Conservation (phyloP, 495 filamentous ascomycete genomes). For the Penicillium tannophilum region DNA sequence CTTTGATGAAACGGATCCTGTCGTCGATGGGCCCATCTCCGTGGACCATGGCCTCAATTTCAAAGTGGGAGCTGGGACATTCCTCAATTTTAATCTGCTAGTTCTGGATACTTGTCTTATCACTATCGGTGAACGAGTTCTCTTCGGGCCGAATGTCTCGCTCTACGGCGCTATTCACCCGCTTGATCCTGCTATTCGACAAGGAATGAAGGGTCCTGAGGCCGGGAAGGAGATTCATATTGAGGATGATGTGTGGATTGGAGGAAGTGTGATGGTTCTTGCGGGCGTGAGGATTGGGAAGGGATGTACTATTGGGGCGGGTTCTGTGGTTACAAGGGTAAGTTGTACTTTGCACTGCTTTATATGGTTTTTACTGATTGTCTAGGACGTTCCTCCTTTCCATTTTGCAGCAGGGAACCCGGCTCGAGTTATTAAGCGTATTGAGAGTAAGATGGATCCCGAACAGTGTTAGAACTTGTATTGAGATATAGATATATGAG, state of each 20-base stretch:
- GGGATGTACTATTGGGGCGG: conserved; percentile 73
- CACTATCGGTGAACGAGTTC: conserved; percentile 72
- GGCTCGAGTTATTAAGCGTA: conserved; percentile 54
- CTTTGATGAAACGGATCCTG: conserved; percentile 59
- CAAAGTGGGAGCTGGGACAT: conserved; percentile 63
- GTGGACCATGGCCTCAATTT: conserved; percentile 78
- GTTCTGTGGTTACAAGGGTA: conserved; percentile 82
- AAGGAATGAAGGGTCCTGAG: conserved; percentile 73
- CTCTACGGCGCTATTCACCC: conserved; percentile 74
- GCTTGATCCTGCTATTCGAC: conserved; percentile 65
- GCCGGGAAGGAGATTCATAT: conserved; percentile 71
- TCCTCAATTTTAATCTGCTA: conserved; percentile 71
- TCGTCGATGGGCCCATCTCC: conserved; percentile 66
- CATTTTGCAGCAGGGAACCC: conserved; percentile 64
- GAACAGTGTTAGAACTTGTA: background rate
- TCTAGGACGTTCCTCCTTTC: conserved; percentile 56
- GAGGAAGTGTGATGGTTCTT: conserved; percentile 50
- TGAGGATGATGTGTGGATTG: conserved; percentile 84
- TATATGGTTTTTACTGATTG: background rate
- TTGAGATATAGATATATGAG: background rate
- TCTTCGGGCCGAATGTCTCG: conserved; percentile 73
- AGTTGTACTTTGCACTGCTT: background rate
- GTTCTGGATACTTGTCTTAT: conserved; percentile 78
- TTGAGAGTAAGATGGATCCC: conserved; percentile 18
- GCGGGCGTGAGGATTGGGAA: conserved; percentile 23